Evolutionary conservation across 139 green algal genomes (phyloP).

Genomic region (Penium margaritaceum): DNA sequence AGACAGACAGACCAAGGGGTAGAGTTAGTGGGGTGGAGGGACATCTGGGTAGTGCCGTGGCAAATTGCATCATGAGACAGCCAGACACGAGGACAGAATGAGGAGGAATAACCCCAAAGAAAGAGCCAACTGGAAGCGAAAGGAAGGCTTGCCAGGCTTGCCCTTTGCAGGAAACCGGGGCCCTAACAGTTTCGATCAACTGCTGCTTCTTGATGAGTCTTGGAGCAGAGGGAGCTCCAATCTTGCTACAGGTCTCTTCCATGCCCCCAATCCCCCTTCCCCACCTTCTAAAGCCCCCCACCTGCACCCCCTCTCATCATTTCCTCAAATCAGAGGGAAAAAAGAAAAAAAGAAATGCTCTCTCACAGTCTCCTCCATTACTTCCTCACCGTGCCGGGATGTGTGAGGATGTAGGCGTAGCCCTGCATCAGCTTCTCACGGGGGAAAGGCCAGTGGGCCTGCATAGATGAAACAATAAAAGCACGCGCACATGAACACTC

Average conservation of each 20-base stretch:
- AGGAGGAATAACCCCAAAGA: neutral
- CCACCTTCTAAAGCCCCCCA: too few species aligned
- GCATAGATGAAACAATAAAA: too few species aligned
- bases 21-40: neutral
- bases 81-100: neutral
- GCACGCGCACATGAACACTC: too few species aligned
- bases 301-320: too few species aligned
- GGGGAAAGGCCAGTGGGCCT: constrained; percentile 60
- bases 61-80: neutral
- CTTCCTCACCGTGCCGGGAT: constrained; percentile 71
- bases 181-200: too few species aligned
- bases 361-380: neutral
- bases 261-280: too few species aligned
- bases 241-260: too few species aligned
- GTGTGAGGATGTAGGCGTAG: constrained; percentile 91
- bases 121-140: too few species aligned
- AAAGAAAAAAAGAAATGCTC: neutral
- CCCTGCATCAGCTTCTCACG: constrained; percentile 55
- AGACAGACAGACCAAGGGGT: neutral
- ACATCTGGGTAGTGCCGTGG: neutral
- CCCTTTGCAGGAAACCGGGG: too few species aligned
- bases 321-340: too few species aligned
- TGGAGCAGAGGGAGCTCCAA: neutral
- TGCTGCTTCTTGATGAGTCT: neutral
- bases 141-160: too few species aligned